Percentiles rank a stretch among this genome's conserved stretches.
phyloP scores from a whole-genome alignment of 2,329 filamentous ascomycete genomes.

The Colletotrichum magnum region DNA sequence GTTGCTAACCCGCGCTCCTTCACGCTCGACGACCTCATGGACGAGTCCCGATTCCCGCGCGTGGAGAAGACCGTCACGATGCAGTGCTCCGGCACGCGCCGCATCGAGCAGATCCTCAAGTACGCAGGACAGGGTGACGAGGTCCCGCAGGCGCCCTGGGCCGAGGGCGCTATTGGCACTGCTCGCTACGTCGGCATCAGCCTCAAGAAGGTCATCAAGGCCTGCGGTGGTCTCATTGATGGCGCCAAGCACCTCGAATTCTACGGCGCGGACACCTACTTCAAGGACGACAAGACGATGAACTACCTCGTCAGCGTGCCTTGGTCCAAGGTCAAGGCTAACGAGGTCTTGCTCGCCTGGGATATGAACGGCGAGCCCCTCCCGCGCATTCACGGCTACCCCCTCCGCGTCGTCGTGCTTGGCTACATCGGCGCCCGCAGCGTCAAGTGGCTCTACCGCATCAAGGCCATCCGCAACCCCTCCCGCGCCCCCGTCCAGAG shows the following conservation, averaged over 20 bases:
- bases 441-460: conserved; percentile 74
- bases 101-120: conserved; percentile 76
- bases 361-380: conserved; percentile 79
- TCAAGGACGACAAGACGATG: conserved; percentile 75
- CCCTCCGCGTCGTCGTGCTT: conserved; percentile 73
- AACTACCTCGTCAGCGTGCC: conserved; percentile 80
- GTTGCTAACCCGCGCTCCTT: conserved; percentile 71
- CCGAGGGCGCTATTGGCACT: conserved; percentile 77
- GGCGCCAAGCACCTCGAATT: conserved; percentile 76
- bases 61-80: conserved; percentile 72
- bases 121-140: conserved; percentile 79
- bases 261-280: conserved; percentile 80
- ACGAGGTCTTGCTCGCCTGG: conserved; percentile 78
- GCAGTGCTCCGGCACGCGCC: conserved; percentile 78
- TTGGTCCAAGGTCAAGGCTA: conserved; percentile 75
- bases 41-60: conserved; percentile 72
- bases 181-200: conserved; percentile 74
- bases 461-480: conserved; percentile 72
- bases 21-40: conserved; percentile 71
- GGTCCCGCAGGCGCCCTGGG: conserved; percentile 69
- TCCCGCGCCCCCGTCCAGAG: conserved; percentile 73
- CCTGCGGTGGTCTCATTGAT: conserved; percentile 72
- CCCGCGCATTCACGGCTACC: conserved; percentile 76
- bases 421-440: conserved; percentile 78
- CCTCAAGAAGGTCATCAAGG: conserved; percentile 78